Percentiles rank a stretch among this genome's conserved stretches.
phyloP scores from a whole-genome alignment of 495 filamentous ascomycete species.

The Lasiosphaeria hispida region DNA sequence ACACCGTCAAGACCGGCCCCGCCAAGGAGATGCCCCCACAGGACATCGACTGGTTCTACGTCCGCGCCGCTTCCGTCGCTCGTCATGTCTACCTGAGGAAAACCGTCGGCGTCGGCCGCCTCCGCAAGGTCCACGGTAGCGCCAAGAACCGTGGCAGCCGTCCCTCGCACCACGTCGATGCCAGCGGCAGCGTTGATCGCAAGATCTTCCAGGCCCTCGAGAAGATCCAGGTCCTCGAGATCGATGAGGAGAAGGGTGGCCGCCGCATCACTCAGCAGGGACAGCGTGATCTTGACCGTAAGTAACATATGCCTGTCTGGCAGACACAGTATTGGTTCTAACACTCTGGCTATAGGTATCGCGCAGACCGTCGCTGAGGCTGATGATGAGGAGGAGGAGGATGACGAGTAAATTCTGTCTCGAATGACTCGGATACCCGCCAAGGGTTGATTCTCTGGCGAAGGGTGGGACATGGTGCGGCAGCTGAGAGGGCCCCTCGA shows the following conservation, averaged over 20 bases:
- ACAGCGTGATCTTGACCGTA: constrained; percentile 97
- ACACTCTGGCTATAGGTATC: constrained; percentile 46
- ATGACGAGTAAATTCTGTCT: constrained; percentile 52
- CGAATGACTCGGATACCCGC: constrained; percentile 2
- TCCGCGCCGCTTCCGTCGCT: constrained; percentile 91
- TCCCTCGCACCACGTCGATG: constrained; percentile 93
- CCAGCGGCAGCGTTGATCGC: constrained; percentile 89
- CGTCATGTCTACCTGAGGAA: constrained; percentile 99
- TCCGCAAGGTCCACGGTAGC: constrained; percentile 77
- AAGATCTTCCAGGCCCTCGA: constrained; percentile 94
- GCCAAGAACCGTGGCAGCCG: constrained; percentile 94
- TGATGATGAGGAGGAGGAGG: constrained; percentile 67
- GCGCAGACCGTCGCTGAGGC: constrained; percentile 71
- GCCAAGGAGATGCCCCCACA: constrained; percentile 97
- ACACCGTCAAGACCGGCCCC: constrained; percentile 96
- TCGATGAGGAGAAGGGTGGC: constrained; percentile 95
- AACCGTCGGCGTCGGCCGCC: constrained; percentile 93
- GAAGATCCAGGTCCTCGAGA: constrained; percentile 97
- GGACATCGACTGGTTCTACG: constrained; percentile 98
- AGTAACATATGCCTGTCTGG: constrained; percentile 4
- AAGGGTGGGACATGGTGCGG: not conserved
- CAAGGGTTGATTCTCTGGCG: not conserved
- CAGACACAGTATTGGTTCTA: not conserved
- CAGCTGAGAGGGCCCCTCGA: constrained; percentile 17
- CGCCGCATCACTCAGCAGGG: constrained; percentile 94